phyloP scores from a whole-genome alignment of 148 eudicot species.

The Vaccinium vitisidaea region DNA sequence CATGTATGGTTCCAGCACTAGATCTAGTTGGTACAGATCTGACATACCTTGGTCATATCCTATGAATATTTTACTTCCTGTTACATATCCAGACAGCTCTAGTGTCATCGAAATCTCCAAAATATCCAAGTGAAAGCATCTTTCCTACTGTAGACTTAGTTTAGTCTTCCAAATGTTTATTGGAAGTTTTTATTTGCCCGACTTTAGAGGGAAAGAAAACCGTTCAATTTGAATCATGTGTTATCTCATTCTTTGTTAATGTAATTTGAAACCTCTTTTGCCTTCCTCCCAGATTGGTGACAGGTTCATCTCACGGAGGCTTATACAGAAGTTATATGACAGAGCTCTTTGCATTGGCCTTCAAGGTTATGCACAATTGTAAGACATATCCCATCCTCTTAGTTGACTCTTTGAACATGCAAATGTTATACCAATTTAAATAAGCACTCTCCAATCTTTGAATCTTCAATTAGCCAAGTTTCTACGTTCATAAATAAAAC shows the following conservation, averaged over 20 bases:
- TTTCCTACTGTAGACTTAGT: not conserved
- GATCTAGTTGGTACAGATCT: not conserved
- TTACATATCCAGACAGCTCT: not conserved
- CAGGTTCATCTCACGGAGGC: slow-evolving; percentile 77
- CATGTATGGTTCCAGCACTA: not conserved
- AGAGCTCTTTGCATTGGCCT: slow-evolving; percentile 89
- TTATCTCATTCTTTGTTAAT: not conserved
- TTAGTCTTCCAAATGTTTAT: not conserved
- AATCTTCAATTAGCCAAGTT: not conserved
- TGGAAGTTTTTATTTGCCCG: not conserved
- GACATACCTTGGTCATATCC: not conserved
- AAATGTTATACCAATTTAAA: not conserved
- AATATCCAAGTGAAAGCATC: not conserved
- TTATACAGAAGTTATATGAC: slow-evolving; percentile 78
- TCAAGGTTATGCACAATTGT: slow-evolving; percentile 88
- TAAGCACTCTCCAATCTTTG: not conserved
- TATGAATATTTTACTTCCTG: not conserved
- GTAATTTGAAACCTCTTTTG: slow-evolving; percentile 5
- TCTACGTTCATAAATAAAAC: not conserved
- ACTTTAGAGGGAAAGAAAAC: not conserved
- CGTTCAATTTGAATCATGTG: not conserved
- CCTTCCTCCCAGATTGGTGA: slow-evolving; percentile 62
- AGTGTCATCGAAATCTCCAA: not conserved
- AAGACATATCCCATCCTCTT: slow-evolving; percentile 41
- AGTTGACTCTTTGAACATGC: slow-evolving; percentile 16